Conservation (phyloP, 2,329 filamentous ascomycete species). For the Aspergillus transmontanensis region DNA sequence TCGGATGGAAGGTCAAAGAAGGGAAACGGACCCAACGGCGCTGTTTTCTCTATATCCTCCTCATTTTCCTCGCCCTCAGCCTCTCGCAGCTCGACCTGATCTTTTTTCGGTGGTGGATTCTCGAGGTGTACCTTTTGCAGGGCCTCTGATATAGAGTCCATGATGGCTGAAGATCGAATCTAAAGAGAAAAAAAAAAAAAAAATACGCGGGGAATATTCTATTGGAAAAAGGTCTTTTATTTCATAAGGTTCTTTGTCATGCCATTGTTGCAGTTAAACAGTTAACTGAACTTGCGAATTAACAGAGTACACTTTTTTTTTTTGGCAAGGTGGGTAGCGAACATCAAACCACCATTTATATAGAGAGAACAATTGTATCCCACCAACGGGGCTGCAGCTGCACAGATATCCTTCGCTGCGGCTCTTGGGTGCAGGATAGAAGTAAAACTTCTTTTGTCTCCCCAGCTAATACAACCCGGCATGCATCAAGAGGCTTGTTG, state of each 20-base stretch:
- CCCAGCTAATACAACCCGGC: constrained; percentile 62
- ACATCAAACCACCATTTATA: constrained; percentile 19
- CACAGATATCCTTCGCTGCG: constrained; percentile 49
- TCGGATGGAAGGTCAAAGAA: constrained; percentile 59
- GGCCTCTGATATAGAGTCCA: constrained; percentile 24
- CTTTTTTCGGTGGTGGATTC: constrained; percentile 17
- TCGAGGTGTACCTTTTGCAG: constrained; percentile 28
- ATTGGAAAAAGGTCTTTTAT: constrained; percentile 10
- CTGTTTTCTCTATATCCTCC: constrained; percentile 15
- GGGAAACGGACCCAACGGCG: constrained; percentile 42
- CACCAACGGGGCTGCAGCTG: constrained; percentile 53
- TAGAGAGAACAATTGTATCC: constrained; percentile 39
- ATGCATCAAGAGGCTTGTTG: constrained; percentile 53
- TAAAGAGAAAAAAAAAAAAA: constrained; percentile 14
- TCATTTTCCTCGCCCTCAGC: constrained; percentile 25
- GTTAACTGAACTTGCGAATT: constrained; percentile 18
- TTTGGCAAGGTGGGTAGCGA: constrained; percentile 5
- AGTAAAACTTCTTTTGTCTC: constrained; percentile 45
- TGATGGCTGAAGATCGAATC: constrained; percentile 11
- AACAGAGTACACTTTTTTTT: constrained; percentile 13
- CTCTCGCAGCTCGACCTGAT: constrained; percentile 18
- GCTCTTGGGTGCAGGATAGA: constrained; percentile 53
- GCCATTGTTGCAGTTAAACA: constrained; percentile 24
- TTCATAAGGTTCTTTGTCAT: constrained; percentile 22
- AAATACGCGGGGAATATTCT: constrained; percentile 23